Evolutionary conservation across 352 stramenopile species (phyloP).

Genomic region (Thraustotheca clavata): DNA sequence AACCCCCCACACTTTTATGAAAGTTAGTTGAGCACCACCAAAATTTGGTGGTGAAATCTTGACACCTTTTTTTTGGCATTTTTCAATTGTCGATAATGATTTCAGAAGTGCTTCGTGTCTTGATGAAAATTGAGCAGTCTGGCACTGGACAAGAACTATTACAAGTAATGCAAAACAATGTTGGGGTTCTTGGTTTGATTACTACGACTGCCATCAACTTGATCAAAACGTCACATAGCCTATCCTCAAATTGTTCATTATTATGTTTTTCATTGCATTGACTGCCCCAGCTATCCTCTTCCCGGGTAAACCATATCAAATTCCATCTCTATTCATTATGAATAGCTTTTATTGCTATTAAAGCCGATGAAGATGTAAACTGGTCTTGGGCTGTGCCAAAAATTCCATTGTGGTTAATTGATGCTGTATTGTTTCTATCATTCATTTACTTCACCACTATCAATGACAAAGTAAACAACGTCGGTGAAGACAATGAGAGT

Average conservation of each 20-base stretch:
- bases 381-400: background rate
- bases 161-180: background rate
- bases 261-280: background rate
- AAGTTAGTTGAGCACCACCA: too few relatives aligned
- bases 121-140: too few relatives aligned
- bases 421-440: background rate
- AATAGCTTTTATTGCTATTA: background rate
- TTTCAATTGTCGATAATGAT: too few relatives aligned
- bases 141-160: background rate
- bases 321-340: background rate
- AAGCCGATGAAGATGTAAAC: background rate
- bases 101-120: too few relatives aligned
- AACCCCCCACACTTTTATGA: too few relatives aligned
- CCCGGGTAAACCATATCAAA: background rate
- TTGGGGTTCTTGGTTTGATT: background rate
- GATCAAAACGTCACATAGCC: background rate
- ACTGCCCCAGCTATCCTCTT: background rate
- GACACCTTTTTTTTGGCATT: too few relatives aligned
- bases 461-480: too few relatives aligned
- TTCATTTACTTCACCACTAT: background rate
- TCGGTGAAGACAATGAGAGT: too few relatives aligned
- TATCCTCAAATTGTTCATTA: background rate
- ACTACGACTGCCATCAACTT: background rate
- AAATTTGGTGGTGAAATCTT: too few relatives aligned
- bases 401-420: background rate